Evolutionary conservation across 2,329 filamentous ascomycete genomes (phyloP).

Genomic region (Lachnellula willkommii): DNA sequence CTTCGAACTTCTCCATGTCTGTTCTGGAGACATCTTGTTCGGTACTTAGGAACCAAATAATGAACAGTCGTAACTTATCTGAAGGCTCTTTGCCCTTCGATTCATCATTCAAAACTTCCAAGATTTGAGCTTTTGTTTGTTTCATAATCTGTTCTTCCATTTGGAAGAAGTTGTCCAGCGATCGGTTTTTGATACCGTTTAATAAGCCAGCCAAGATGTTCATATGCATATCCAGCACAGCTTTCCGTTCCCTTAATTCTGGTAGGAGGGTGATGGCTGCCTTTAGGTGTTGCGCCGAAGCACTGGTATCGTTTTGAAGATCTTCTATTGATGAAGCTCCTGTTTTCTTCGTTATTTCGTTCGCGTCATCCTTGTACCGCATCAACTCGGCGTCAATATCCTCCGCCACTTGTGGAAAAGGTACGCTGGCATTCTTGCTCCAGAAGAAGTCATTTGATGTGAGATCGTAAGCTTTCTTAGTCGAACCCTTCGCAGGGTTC

Average conservation of each 20-base stretch:
- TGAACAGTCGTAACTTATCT: constrained; percentile 89
- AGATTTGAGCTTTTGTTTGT: constrained; percentile 80
- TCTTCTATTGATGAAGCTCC: constrained; percentile 90
- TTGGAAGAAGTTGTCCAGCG: constrained; percentile 94
- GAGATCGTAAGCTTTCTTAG: constrained; percentile 86
- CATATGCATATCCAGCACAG: constrained; percentile 97
- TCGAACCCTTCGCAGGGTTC: constrained; percentile 66
- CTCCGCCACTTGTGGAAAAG: constrained; percentile 93
- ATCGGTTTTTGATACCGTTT: constrained; percentile 83
- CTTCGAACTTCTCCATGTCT: constrained; percentile 82
- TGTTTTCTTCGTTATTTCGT: constrained; percentile 90
- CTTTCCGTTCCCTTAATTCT: constrained; percentile 86
- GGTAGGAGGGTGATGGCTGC: constrained; percentile 90
- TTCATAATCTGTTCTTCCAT: constrained; percentile 89
- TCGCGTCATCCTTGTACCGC: constrained; percentile 91
- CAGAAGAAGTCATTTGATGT: constrained; percentile 93
- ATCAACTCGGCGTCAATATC: constrained; percentile 92
- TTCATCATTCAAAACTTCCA: constrained; percentile 77
- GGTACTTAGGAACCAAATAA: constrained; percentile 95
- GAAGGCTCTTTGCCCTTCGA: constrained; percentile 77
- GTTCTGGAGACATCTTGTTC: constrained; percentile 78
- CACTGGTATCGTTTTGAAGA: constrained; percentile 79
- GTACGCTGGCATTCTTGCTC: constrained; percentile 82
- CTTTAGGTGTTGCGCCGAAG: constrained; percentile 90
- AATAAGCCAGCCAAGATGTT: constrained; percentile 79